phyloP scores from a whole-genome alignment of 495 filamentous ascomycete genomes.

The Tuber borchii region DNA sequence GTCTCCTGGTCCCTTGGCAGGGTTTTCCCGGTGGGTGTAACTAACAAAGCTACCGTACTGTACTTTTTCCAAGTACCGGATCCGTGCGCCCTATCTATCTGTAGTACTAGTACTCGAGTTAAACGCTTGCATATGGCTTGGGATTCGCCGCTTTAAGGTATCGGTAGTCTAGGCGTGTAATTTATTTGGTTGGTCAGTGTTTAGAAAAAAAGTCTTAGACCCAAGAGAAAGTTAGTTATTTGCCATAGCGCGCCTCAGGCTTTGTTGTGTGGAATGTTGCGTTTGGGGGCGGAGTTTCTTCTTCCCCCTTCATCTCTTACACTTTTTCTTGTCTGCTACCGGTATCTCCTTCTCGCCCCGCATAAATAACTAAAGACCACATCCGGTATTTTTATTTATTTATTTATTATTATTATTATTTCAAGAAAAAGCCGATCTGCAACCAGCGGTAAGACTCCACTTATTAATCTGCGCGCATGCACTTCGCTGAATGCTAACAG shows the following conservation, averaged over 20 bases:
- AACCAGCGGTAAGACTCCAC: neutral
- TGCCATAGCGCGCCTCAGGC: neutral
- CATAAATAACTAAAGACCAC: neutral
- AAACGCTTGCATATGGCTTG: neutral
- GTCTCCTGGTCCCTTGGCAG: neutral
- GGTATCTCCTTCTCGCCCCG: neutral
- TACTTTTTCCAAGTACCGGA: neutral
- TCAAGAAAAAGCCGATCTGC: neutral
- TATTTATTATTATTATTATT: neutral
- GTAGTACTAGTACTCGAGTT: neutral
- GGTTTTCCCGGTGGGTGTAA: neutral
- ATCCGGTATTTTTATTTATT: neutral
- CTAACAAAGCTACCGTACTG: neutral
- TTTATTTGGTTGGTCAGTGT: neutral
- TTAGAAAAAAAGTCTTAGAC: neutral
- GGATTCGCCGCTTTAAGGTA: neutral
- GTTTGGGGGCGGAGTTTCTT: neutral
- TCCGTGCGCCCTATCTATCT: neutral
- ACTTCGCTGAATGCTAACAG: neutral
- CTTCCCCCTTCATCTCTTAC: neutral
- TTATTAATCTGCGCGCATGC: slow-evolving; percentile 1
- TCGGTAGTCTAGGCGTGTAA: neutral
- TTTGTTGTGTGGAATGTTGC: neutral
- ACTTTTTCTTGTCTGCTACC: neutral
- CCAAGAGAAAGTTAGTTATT: neutral